Evolutionary conservation across 106 monocot genomes (phyloP), one percentile per base, ranked within the genome.

Genomic region (Cymbidium sinense): DNA sequence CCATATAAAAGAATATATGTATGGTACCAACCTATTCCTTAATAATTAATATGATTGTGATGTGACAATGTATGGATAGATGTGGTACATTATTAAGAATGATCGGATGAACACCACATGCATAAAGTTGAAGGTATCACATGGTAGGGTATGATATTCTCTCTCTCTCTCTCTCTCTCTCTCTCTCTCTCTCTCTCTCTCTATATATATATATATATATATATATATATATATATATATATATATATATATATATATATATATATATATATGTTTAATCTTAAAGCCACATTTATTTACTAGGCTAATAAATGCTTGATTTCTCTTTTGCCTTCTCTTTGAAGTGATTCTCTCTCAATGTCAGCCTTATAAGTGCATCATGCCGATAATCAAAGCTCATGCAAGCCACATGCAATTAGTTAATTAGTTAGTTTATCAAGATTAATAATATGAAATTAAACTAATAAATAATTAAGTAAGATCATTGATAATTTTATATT

Each of bases 91-190:
- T n/a, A 23, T 23, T 58, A 78, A 79, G 70, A 78, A 76, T 78
- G 44, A 77, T 58, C 4, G 75, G 82, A 65, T 58, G 39, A 83
- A 47, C 44, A 78, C 28, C 84, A 87, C 84, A 81, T 84, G 81
- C 78, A 76, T 82, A 84, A 87, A 84, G 84, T 65, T 12, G 64
- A 62, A 18, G 61, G 28, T 31, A 51, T 79, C 87, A 87, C 87
- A 87, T 87, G 87, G 81, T 21, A 58, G 58, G 58, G 21, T 79
- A 5, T 5, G 70, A 36, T 71, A 71, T n/a, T n/a, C n/a, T n/a
- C n/a, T n/a, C n/a, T n/a, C n/a, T n/a, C n/a, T n/a, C n/a, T n/a
- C n/a, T n/a, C n/a, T n/a, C n/a, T n/a, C n/a, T n/a, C n/a, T n/a
- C n/a, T n/a, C n/a, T n/a, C n/a, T n/a, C n/a, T n/a, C n/a, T n/a